Conservation (phyloP, 176 grass and related monocot genomes). For the Carex parvula region DNA sequence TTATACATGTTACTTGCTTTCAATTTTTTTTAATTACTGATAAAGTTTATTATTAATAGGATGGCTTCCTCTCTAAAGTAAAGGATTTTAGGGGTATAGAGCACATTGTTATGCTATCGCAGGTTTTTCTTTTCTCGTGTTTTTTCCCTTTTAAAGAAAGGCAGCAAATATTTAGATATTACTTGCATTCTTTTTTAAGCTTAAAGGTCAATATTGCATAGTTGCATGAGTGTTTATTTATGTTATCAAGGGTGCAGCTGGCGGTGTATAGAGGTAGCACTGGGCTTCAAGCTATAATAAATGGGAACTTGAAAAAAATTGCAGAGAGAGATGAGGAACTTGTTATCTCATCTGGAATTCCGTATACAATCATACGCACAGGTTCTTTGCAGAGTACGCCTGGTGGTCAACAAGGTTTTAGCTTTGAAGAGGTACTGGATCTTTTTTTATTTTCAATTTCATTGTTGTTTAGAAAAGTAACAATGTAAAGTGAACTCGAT, state of each 20-base stretch:
- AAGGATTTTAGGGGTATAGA: constrained; percentile 50
- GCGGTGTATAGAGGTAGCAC: constrained; percentile 70
- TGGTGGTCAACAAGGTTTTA: constrained; percentile 63
- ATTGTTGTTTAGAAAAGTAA: not conserved
- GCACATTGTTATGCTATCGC: constrained; percentile 86
- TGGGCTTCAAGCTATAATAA: constrained; percentile 78
- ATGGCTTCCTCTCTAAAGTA: constrained; percentile 74
- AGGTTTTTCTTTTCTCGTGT: constrained; percentile 49
- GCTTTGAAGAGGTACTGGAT: constrained; percentile 53
- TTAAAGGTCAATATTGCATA: constrained; percentile 23
- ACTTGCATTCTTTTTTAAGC: not conserved
- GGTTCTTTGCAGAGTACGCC: constrained; percentile 62
- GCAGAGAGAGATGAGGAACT: constrained; percentile 74
- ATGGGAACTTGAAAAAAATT: constrained; percentile 58
- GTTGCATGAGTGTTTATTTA: constrained; percentile 48
- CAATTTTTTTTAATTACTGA: not conserved
- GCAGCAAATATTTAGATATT: not conserved
- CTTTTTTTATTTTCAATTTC: not conserved
- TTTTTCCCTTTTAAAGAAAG: constrained; percentile 2
- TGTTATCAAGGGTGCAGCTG: constrained; percentile 61
- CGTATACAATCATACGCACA: constrained; percentile 71
- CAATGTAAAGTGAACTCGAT: not conserved
- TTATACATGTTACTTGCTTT: not conserved
- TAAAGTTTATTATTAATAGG: constrained; percentile 31
- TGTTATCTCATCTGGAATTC: constrained; percentile 62